A percentile compares a stretch with the other conserved stretches of the same genome.
phyloP scores from a whole-genome alignment of 208 protist species.

The Trypanosoma platydactyli region DNA sequence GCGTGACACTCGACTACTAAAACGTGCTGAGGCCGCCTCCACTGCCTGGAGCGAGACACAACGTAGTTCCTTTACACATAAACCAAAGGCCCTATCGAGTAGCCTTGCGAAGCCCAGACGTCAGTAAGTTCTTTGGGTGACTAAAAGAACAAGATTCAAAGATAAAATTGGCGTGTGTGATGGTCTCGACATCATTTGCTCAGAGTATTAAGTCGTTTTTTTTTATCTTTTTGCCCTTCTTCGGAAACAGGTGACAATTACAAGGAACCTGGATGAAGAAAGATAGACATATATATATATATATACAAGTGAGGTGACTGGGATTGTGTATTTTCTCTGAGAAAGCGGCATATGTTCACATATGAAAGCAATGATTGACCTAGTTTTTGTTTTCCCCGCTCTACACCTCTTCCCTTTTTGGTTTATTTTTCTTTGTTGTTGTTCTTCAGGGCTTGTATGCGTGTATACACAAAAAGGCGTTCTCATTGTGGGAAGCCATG shows the following conservation, averaged over 20 bases:
- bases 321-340: too few species aligned
- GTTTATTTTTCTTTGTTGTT: conserved; percentile 17
- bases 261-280: neutral
- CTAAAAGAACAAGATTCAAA: neutral
- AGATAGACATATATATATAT: too few species aligned
- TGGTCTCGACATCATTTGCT: neutral
- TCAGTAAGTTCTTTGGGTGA: neutral
- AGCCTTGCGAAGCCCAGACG: conserved; percentile 61
- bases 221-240: too few species aligned
- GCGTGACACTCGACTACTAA: conserved; percentile 64
- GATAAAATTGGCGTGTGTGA: too few species aligned
- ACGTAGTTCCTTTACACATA: conserved; percentile 60
- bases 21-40: conserved; percentile 64
- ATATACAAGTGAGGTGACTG: neutral
- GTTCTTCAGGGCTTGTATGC: conserved; percentile 9
- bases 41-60: conserved; percentile 73
- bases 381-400: conserved; percentile 10
- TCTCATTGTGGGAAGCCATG: neutral
- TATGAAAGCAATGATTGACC: too few species aligned
- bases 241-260: too few species aligned
- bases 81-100: conserved; percentile 85
- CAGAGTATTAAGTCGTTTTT: neutral
- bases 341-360: too few species aligned
- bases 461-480: neutral
- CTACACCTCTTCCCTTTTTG: neutral